Evolutionary conservation across 2,329 filamentous ascomycete genomes (phyloP), one percentile per base, ranked within the genome.

Genomic region (Claviceps africana): DNA sequence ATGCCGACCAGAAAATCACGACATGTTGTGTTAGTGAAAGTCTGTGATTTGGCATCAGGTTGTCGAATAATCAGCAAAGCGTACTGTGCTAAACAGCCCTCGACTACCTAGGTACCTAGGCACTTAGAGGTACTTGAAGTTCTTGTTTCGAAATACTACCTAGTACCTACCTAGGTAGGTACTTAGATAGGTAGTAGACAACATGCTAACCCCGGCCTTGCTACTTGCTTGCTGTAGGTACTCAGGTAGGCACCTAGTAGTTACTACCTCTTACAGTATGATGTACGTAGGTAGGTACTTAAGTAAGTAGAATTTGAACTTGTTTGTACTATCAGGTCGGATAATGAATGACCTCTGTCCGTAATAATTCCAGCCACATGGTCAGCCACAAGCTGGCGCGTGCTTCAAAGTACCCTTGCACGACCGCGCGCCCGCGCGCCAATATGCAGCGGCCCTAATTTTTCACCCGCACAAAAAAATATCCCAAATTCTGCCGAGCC

Each of bases 381-480:
- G 4, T 22, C 48, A 50, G 48, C 48, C 48, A 49, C 37, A 42
- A 7, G 5, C 2, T 22, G 39, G 37, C 19, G 42, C n/a, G 21
- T 31, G 37, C n/a, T 39, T 47, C 11, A n/a, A 50, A 30, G 52
- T 55, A 54, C 47, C 51, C 51, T 51, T 51, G 22, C 49, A 30
- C 33, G 37, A 35, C 44, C 45, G n/a, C 25, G n/a, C 25, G 45
- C 43, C 33, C 28, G 21, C 49, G 33, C 17, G 15, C 37, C 40
- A 47, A 47, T 19, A 25, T 55, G 51, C 37, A 42, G 63, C 64
- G 71, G 72, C 71, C 71, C 71, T 73, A 72, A 74, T 67, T 67
- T 70, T 69, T 68, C 66, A 68, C 73, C 73, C 74, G 76, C 72
- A 76, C 74, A 72, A 71, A 67, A 62, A 60, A 63, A 70, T 68